Base-by-base conservation (phyloP, 2,329 filamentous ascomycete genomes). In the Aspergillus sp. region DNA sequence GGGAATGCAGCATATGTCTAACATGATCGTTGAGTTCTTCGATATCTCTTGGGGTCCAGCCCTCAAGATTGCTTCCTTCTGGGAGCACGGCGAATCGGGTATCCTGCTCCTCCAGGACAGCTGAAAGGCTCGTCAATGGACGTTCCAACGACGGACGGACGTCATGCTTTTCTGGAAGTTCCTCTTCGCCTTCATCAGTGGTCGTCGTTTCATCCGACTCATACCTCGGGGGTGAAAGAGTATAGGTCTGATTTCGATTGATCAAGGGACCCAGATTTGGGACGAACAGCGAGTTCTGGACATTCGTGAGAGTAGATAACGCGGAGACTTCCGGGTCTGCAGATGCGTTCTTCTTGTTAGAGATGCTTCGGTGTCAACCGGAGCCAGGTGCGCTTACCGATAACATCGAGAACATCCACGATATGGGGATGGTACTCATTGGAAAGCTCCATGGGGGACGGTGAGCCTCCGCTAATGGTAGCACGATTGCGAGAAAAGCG, bases 281-380 rank as follows among this genome's bases (percentile, higher is more conserved):
- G 2, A 95, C 77, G 71, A 95, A 95, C 9, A 96, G 82, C 0
- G 90, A 94, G 68, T 96, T 96, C 64, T 95, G 90, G 17, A 96
- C 86, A 64, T 96, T 96, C 41, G 89, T 95, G 9, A 95, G 81
- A 13, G 89, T 93, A 0, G 89, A 90, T 3, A 96, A 76, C 0
- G 90, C 90, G 32, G 89, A 85, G 3, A 96, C 86, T 73, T 95
- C 89, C 40, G 90, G 89, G 63, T 95, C 90, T 91, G 5, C 23
- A 11, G 13, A 4, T 38, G 34, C 11, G 34, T 9, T 16, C 34
- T 10, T 10, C 3, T 29, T 32, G 23, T 47, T 32, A 48, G 21
- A 16, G 14, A 45, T 20, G 16, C 9, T 10, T 10, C 6, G 29
- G 17, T 20, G n/a, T 36, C 41, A 46, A 48, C 17, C 54, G 29